Evolutionary conservation across 202 grass and related monocot species (phyloP).

Genomic region (Panicum hallii): DNA sequence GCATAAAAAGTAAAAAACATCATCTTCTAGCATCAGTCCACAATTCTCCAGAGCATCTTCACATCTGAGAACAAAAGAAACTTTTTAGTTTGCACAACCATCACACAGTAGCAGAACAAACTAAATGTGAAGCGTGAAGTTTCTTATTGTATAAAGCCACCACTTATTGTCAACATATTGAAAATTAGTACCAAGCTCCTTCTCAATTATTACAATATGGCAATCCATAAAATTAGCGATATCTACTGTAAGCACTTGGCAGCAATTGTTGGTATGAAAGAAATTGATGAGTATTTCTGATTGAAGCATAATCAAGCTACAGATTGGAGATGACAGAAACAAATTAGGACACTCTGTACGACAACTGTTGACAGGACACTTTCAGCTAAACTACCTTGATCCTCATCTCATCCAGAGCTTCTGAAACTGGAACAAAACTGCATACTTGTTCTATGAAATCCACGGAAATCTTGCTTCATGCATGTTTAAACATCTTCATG

Average conservation of each 20-base stretch:
- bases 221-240: neutral
- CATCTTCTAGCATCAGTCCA: neutral
- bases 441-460: neutral
- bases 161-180: neutral
- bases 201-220: neutral
- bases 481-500: slow-evolving; percentile 95
- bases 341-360: neutral
- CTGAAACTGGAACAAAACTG: neutral
- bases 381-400: neutral
- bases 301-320: neutral
- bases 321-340: neutral
- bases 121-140: neutral
- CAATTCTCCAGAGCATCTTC: neutral
- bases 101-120: neutral
- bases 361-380: neutral
- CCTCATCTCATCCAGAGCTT: neutral
- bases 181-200: neutral
- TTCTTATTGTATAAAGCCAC: neutral
- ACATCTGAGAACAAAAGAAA: neutral
- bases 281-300: neutral
- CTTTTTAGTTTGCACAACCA: neutral
- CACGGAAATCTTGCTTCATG: slow-evolving; percentile 40
- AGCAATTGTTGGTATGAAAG: neutral
- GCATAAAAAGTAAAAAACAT: neutral
- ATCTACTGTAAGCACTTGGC: neutral